Conservation (phyloP, 2,329 filamentous ascomycete species). For the Arthrobotrys entomopaga region DNA sequence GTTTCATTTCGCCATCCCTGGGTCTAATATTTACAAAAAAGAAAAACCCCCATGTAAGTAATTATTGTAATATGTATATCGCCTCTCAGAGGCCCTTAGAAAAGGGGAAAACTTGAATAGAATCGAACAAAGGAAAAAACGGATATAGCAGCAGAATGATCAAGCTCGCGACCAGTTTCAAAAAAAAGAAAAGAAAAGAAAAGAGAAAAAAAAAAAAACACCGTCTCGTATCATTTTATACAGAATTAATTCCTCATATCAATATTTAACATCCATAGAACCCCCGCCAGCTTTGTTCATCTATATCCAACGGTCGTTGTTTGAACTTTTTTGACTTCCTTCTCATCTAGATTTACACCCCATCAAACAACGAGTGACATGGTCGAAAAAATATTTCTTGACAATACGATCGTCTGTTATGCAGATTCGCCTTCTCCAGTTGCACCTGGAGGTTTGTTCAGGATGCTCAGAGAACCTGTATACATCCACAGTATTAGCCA, state of each 20-base stretch:
- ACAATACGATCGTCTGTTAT: neutral
- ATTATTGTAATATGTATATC: no score
- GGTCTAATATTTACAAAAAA: conserved; percentile 1
- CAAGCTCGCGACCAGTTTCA: neutral
- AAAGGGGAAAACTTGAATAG: neutral
- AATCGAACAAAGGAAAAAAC: no score
- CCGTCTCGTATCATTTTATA: neutral
- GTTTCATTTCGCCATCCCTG: neutral
- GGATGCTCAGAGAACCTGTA: conserved; percentile 24
- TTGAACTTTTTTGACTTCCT: no score
- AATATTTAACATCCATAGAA: neutral
- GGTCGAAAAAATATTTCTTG: no score
- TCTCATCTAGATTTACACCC: no score
- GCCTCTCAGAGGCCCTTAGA: neutral
- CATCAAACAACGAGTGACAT: no score
- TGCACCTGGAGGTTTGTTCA: conserved; percentile 14
- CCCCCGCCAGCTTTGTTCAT: no score
- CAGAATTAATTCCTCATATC: neutral
- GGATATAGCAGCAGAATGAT: neutral
- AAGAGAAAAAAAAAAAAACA: neutral
- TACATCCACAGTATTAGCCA: no score
- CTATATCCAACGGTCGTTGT: no score
- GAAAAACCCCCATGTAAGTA: neutral
- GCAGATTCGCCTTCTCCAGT: conserved; percentile 19
- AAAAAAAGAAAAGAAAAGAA: neutral